Conservation (phyloP, 1,284 basidiomycete genomes). For the Sporisorium scitamineum region DNA sequence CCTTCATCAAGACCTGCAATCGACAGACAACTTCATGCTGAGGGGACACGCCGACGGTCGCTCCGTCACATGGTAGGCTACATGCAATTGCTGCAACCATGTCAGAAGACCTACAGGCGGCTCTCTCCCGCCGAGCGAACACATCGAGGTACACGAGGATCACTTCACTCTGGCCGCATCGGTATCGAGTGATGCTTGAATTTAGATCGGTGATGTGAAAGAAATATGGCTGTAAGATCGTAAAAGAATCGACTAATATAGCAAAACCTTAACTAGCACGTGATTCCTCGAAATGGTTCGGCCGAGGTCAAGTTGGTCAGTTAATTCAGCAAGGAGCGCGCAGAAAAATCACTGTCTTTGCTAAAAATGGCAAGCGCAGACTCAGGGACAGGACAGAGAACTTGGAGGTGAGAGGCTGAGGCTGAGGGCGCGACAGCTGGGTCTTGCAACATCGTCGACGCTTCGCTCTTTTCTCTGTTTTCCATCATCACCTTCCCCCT, state of each 20-base stretch:
- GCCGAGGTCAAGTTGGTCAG: background rate
- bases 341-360: background rate
- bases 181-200: background rate
- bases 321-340: background rate
- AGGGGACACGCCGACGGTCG: background rate
- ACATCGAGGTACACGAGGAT: background rate
- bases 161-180: background rate
- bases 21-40: too few species aligned
- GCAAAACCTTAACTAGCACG: background rate
- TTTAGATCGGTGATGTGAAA: background rate
- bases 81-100: background rate
- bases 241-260: too few species aligned
- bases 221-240: background rate
- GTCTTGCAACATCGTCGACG: background rate
- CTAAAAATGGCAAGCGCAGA: background rate
- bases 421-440: background rate
- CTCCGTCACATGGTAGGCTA: background rate
- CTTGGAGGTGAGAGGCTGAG: too few species aligned
- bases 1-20: too few species aligned
- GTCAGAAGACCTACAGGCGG: constrained; percentile 4
- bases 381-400: too few species aligned
- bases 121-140: background rate
- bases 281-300: background rate
- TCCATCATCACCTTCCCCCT: constrained; percentile 38
- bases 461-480: background rate